Evolutionary conservation across 208 protist genomes (phyloP).

Genomic region (Borovskyia barvae): DNA sequence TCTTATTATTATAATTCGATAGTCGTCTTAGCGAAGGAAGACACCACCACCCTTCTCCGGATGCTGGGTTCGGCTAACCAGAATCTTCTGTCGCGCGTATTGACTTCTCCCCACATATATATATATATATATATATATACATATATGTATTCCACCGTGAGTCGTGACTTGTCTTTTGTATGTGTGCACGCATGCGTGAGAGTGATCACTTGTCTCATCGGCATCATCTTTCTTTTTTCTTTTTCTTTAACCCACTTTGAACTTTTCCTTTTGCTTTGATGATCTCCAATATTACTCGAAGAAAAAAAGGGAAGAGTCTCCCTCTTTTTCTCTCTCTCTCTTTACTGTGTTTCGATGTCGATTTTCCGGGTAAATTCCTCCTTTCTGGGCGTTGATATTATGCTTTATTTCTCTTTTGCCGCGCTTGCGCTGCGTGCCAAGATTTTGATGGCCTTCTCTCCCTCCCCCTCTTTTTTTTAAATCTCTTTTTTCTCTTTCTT

Average conservation of each 20-base stretch:
- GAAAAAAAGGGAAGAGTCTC: neutral
- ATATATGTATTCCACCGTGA: slow-evolving; percentile 12
- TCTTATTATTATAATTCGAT: neutral
- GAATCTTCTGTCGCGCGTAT: no score
- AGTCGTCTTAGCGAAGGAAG: neutral
- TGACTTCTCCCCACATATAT: no score
- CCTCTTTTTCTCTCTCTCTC: neutral
- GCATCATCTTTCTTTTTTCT: no score
- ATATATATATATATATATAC: slow-evolving; percentile 9
- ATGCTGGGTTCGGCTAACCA: no score
- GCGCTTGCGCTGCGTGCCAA: neutral
- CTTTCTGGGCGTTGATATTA: neutral
- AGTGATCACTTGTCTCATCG: no score
- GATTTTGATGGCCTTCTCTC: neutral
- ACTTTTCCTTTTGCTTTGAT: no score
- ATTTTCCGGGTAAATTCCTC: no score
- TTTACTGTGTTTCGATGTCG: no score
- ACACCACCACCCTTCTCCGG: no score
- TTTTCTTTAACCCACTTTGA: no score
- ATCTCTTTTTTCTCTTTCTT: slow-evolving; percentile 1
- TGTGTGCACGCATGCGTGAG: neutral
- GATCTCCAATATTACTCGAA: no score
- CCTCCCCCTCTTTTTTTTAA: neutral
- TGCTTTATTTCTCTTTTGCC: neutral
- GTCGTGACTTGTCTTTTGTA: neutral